These are phyloP conservation scores for Trichosporon ovoides DNA, from an alignment of 1,284 basidiomycete species.

Conservation along the genomic window DNA sequence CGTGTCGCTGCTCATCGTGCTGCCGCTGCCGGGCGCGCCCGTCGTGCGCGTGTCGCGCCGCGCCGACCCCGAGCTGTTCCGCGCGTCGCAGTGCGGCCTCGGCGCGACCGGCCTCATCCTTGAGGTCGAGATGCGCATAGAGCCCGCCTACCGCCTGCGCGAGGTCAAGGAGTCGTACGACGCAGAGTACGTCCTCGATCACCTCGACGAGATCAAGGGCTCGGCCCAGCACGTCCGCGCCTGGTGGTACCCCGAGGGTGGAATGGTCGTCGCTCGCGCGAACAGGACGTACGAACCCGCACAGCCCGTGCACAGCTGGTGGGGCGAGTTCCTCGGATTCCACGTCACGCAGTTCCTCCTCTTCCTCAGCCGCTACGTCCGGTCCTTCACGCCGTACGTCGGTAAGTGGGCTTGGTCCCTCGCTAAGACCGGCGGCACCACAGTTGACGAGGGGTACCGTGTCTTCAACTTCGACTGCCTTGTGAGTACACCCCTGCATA, in stretches of 20 bases:
- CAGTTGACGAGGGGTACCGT: constrained; percentile 65
- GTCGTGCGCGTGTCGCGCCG: constrained; percentile 26
- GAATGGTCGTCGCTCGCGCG: constrained; percentile 66
- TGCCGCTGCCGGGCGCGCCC: constrained; percentile 37
- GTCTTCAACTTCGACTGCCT: constrained; percentile 73
- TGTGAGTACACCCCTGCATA: constrained; percentile 19
- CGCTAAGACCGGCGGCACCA: constrained; percentile 33
- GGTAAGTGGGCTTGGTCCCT: constrained; percentile 48
- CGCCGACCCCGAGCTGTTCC: constrained; percentile 71
- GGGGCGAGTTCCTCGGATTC: constrained; percentile 66
- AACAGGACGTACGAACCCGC: constrained; percentile 65
- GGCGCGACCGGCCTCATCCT: constrained; percentile 90
- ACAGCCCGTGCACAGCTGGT: constrained; percentile 49
- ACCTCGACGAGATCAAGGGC: constrained; percentile 55
- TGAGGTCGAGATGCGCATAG: constrained; percentile 69
- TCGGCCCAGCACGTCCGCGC: constrained; percentile 81
- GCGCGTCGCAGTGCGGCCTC: constrained; percentile 85
- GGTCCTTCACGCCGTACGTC: constrained; percentile 42
- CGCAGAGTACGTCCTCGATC: constrained; percentile 52
- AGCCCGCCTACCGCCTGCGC: constrained; percentile 73
- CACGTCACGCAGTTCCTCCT: constrained; percentile 75
- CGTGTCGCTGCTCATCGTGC: constrained; percentile 64
- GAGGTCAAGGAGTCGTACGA: constrained; percentile 71
- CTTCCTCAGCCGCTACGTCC: constrained; percentile 54
- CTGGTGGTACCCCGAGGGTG: constrained; percentile 88